Percentiles rank a stretch among this genome's conserved stretches.
Evolutionary conservation across 306 rosid species (phyloP).

Genomic region (Sicyos baderoa): DNA sequence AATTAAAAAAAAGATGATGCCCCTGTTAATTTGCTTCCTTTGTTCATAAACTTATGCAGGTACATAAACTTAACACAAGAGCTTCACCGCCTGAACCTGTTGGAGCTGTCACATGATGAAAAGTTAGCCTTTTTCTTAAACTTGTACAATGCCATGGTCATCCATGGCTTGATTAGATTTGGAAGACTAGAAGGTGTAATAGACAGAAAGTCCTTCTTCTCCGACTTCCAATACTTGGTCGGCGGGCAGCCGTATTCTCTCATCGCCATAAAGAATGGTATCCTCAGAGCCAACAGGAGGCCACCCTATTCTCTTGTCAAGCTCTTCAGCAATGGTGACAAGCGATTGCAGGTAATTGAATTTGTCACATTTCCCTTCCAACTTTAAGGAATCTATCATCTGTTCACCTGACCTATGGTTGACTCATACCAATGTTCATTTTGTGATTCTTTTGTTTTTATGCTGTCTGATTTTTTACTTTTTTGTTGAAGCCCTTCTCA

Average conservation of each 20-base stretch:
- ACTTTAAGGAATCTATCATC: neutral
- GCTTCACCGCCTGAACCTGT: slow-evolving; percentile 64
- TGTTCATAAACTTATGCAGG: slow-evolving; percentile 34
- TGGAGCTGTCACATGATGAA: slow-evolving; percentile 54
- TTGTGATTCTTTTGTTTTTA: neutral
- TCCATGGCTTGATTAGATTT: slow-evolving; percentile 60
- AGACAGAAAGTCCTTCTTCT: slow-evolving; percentile 70
- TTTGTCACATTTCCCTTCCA: slow-evolving; percentile 1
- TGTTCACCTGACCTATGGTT: neutral
- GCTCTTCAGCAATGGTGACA: slow-evolving; percentile 59
- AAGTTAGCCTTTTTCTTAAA: slow-evolving; percentile 78
- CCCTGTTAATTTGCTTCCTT: neutral
- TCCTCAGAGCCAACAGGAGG: slow-evolving; percentile 73
- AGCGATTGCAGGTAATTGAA: slow-evolving; percentile 54
- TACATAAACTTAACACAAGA: slow-evolving; percentile 61
- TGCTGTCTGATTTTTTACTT: neutral
- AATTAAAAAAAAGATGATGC: too few species aligned
- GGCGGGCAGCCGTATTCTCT: slow-evolving; percentile 81
- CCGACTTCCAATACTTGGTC: slow-evolving; percentile 62
- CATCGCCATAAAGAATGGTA: slow-evolving; percentile 51
- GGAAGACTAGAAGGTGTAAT: slow-evolving; percentile 68
- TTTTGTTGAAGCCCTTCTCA: neutral
- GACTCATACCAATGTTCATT: neutral
- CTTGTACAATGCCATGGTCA: slow-evolving; percentile 90
- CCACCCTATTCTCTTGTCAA: slow-evolving; percentile 67